Conservation (phyloP, 495 filamentous ascomycete genomes). For the Trichoderma reesei region DNA sequence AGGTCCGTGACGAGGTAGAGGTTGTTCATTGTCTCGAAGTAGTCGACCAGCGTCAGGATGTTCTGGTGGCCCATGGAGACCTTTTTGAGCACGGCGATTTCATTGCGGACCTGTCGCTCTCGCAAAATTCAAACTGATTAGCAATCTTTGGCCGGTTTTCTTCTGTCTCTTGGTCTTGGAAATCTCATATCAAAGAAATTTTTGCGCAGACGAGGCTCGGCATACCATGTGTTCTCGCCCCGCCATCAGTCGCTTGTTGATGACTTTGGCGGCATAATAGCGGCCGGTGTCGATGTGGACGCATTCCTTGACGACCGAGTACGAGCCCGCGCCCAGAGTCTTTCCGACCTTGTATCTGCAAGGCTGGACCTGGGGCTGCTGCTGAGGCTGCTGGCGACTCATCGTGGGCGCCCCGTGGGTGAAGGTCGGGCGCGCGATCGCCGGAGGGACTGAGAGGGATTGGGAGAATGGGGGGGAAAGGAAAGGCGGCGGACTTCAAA, state of each 20-base stretch:
- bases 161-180: too few species aligned
- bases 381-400: constrained; percentile 9
- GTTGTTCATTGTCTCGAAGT: constrained; percentile 99
- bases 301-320: constrained; percentile 99
- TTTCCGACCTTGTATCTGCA: constrained; percentile 95
- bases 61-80: constrained; percentile 98
- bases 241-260: constrained; percentile 97
- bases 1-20: constrained; percentile 96
- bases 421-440: too few species aligned
- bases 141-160: too few species aligned
- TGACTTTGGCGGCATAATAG: constrained; percentile 98
- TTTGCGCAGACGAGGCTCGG: background rate
- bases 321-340: constrained; percentile 89
- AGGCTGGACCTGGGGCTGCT: constrained; percentile 37
- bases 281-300: constrained; percentile 96
- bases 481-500: background rate
- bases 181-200: too few species aligned
- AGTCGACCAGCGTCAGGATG: constrained; percentile 94
- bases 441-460: background rate
- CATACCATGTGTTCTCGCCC: constrained; percentile 95
- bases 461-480: background rate
- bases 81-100: constrained; percentile 91
- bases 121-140: background rate
- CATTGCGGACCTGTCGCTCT: constrained; percentile 80
- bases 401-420: background rate